Evolutionary conservation across 352 stramenopile genomes (phyloP).

Genomic region (Globisporangium paddicum): DNA sequence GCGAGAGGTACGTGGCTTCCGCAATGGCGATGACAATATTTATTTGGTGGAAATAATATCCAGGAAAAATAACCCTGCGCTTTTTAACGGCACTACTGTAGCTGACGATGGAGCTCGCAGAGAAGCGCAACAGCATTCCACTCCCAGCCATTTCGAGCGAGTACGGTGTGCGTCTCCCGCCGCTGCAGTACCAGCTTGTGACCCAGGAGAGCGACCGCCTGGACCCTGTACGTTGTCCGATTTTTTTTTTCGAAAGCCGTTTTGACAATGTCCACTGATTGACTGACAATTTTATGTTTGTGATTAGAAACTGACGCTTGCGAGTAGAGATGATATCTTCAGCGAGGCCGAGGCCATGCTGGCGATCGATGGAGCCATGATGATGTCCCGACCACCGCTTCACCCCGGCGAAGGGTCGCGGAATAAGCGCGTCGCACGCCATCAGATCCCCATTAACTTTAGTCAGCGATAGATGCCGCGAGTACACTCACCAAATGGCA

Average conservation of each 20-base stretch:
- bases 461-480: conserved; percentile 16
- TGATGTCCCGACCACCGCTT: conserved; percentile 30
- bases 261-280: background rate
- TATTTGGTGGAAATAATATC: background rate
- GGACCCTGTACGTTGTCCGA: conserved; percentile 30
- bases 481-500: background rate
- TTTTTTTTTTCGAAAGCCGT: background rate
- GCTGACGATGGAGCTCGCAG: conserved; percentile 84
- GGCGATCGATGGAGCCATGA: conserved; percentile 3
- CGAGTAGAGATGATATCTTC: conserved; percentile 9
- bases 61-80: background rate
- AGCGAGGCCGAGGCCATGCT: conserved; percentile 13
- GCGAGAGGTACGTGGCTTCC: conserved; percentile 37
- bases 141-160: conserved; percentile 77
- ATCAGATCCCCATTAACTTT: conserved; percentile 64
- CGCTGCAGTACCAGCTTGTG: conserved; percentile 61
- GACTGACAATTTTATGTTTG: background rate
- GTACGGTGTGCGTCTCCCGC: conserved; percentile 75
- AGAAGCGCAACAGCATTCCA: conserved; percentile 78
- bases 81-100: conserved; percentile 16
- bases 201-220: conserved; percentile 69
- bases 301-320: conserved; percentile 23
- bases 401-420: conserved; percentile 50
- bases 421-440: conserved; percentile 73
- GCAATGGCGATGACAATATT: background rate